phyloP scores from a whole-genome alignment of 306 rosid genomes.

The Prunus mira region DNA sequence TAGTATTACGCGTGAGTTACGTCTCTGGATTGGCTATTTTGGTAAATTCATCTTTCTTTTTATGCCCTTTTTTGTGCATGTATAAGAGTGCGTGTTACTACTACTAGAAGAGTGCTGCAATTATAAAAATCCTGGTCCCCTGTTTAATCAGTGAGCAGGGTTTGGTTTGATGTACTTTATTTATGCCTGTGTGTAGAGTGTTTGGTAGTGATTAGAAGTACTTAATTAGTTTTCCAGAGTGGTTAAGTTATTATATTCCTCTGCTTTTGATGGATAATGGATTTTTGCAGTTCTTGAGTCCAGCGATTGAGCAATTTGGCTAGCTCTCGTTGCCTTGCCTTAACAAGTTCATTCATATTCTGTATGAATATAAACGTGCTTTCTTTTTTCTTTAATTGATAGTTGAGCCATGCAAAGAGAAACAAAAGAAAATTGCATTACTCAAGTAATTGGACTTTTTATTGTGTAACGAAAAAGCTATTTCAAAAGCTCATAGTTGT shows the following conservation, averaged over 20 bases:
- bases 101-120: no score
- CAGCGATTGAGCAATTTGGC: neutral
- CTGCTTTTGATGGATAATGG: neutral
- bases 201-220: conserved; percentile 1
- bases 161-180: conserved; percentile 3
- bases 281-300: neutral
- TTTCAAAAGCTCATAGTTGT: conserved; percentile 1
- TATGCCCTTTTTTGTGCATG: neutral
- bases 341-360: no score
- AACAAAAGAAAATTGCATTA: neutral
- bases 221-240: neutral
- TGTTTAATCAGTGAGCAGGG: conserved; percentile 4
- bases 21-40: neutral
- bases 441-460: neutral
- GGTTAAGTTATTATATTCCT: no score
- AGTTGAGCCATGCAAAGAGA: neutral
- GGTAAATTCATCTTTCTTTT: neutral
- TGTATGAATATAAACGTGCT: neutral
- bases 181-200: neutral
- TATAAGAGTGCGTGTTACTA: neutral
- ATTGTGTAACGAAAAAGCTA: neutral
- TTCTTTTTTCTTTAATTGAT: neutral
- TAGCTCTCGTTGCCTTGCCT: neutral
- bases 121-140: neutral
- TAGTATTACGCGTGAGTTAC: neutral